phyloP scores from a whole-genome alignment of 331 rosid genomes.

The Saraca asoca region DNA sequence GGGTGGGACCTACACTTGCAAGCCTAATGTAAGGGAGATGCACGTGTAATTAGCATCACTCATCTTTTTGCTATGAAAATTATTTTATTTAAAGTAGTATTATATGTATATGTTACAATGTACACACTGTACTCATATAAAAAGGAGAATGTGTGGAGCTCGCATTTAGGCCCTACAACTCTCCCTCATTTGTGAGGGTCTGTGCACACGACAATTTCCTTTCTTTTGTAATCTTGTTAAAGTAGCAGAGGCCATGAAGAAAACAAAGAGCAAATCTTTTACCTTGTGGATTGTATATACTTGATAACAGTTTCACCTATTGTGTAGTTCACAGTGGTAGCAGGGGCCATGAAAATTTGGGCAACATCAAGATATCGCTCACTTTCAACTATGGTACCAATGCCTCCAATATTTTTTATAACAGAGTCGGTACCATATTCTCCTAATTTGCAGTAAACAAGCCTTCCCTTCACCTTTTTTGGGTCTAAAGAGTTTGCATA shows the following conservation, averaged over 20 bases:
- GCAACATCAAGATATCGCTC: conserved; percentile 55
- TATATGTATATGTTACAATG: too few species aligned
- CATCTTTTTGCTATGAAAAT: too few species aligned
- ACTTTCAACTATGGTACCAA: conserved; percentile 58
- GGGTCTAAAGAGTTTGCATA: conserved; percentile 54
- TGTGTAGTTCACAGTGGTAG: conserved; percentile 55
- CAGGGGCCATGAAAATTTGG: conserved; percentile 79
- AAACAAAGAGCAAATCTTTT: conserved; percentile 1
- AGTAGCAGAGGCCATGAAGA: conserved; percentile 3
- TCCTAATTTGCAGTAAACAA: conserved; percentile 56
- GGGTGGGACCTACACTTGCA: too few species aligned
- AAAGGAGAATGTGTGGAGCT: too few species aligned
- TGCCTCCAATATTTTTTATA: conserved; percentile 65
- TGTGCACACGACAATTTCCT: too few species aligned
- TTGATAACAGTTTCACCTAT: conserved; percentile 42
- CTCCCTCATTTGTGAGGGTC: too few species aligned
- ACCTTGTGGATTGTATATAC: conserved; percentile 70
- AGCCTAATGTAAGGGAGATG: too few species aligned
- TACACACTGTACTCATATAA: too few species aligned
- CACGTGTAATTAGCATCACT: too few species aligned
- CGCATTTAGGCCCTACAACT: too few species aligned
- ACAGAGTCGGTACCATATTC: conserved; percentile 61
- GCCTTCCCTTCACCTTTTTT: conserved; percentile 60
- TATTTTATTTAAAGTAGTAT: too few species aligned
- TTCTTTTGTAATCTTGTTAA: not conserved